Conservation (phyloP, 371 early-diverging fungal species). For the Actinomortierella wolfii region DNA sequence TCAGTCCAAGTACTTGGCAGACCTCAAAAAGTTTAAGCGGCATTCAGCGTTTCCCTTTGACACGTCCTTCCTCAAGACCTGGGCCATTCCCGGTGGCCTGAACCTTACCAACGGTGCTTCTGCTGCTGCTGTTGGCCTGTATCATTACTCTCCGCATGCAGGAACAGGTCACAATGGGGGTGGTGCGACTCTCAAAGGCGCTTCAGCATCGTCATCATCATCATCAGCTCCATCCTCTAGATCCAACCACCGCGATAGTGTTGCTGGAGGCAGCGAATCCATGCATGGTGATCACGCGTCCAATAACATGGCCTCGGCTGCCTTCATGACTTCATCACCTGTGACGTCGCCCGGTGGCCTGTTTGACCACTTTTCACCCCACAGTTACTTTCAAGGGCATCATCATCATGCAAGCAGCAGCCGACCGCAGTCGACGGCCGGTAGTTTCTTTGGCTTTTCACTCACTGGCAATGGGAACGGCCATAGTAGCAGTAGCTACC, state of each 20-base stretch:
- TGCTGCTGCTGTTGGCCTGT: no score
- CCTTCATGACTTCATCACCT: slow-evolving; percentile 14
- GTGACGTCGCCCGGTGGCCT: slow-evolving; percentile 30
- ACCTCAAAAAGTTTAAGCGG: slow-evolving; percentile 45
- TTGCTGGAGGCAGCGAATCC: no score
- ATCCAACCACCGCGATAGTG: no score
- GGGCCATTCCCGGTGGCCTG: slow-evolving; percentile 40
- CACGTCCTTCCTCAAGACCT: slow-evolving; percentile 46
- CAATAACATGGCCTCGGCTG: no score
- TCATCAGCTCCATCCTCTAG: no score
- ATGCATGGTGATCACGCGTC: no score
- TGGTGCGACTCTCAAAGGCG: no score
- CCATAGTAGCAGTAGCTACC: no score
- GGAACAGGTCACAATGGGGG: no score
- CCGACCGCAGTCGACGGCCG: slow-evolving; percentile 43
- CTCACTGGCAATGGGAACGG: slow-evolving; percentile 8
- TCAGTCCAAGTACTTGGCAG: slow-evolving; percentile 43
- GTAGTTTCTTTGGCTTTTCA: slow-evolving; percentile 32
- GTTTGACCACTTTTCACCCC: slow-evolving; percentile 14
- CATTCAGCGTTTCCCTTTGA: slow-evolving; percentile 45
- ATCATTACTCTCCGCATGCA: no score
- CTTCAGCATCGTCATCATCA: no score
- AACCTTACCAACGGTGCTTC: slow-evolving; percentile 9
- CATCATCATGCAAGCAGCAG: slow-evolving; percentile 8
- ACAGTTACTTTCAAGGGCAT: slow-evolving; percentile 24